A percentile compares a stretch with the other conserved stretches of the same genome.
Conservation (phyloP, 768 basidiomycete species). For the Hypholoma fasciculare region DNA sequence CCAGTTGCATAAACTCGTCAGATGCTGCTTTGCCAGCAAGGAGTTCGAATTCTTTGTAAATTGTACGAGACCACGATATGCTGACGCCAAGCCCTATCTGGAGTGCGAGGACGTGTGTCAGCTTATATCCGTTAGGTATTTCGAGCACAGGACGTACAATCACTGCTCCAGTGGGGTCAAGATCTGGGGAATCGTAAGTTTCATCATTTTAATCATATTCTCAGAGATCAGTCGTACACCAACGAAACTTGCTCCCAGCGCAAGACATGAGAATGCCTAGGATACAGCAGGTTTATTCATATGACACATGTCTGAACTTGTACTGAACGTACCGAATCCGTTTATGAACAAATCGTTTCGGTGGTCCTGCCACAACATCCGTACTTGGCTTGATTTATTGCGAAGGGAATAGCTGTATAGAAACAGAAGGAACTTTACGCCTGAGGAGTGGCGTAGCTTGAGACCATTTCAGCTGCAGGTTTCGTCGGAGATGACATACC, state of each 20-base stretch:
- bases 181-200: slow-evolving; percentile 35
- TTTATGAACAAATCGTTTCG: slow-evolving; percentile 89
- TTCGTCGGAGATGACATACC: slow-evolving; percentile 40
- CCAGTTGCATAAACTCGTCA: slow-evolving; percentile 84
- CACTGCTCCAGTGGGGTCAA: slow-evolving; percentile 79
- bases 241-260: slow-evolving; percentile 74
- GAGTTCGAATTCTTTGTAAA: slow-evolving; percentile 82
- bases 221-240: slow-evolving; percentile 59
- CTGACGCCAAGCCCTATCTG: slow-evolving; percentile 82
- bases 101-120: no score
- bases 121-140: no score
- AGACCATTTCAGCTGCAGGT: background rate
- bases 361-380: slow-evolving; percentile 94
- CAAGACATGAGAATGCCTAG: slow-evolving; percentile 63
- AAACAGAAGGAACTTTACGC: slow-evolving; percentile 85
- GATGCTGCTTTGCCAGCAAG: slow-evolving; percentile 93
- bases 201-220: slow-evolving; percentile 7
- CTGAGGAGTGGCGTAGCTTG: slow-evolving; percentile 33
- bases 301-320: no score
- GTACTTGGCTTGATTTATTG: slow-evolving; percentile 85
- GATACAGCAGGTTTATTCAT: no score
- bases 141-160: slow-evolving; percentile 45
- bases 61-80: slow-evolving; percentile 71
- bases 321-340: slow-evolving; percentile 50
- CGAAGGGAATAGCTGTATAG: slow-evolving; percentile 82